Evolutionary conservation across 2,329 filamentous ascomycete species (phyloP).

Genomic region (Clarireedia monteithiana): DNA sequence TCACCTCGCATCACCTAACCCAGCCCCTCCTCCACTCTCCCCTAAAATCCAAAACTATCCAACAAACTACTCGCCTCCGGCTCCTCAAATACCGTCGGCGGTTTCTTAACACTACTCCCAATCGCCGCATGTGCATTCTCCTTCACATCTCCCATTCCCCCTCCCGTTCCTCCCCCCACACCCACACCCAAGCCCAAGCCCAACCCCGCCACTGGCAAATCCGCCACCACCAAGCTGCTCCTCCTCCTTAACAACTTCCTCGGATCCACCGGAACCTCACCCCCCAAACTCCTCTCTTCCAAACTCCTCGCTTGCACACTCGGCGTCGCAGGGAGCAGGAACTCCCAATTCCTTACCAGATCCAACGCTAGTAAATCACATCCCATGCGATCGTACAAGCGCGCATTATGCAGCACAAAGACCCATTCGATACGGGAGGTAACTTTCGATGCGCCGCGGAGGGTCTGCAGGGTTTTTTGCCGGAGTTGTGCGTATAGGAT

Average conservation of each 20-base stretch:
- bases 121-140: background rate
- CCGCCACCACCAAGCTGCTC: constrained; percentile 73
- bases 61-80: constrained; percentile 84
- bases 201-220: constrained; percentile 46
- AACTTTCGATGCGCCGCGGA: constrained; percentile 77
- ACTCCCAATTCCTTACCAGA: constrained; percentile 73
- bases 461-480: constrained; percentile 71
- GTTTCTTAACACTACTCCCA: constrained; percentile 38
- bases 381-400: constrained; percentile 83
- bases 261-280: constrained; percentile 20
- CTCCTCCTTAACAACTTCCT: constrained; percentile 61
- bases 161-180: constrained; percentile 32
- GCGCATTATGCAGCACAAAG: constrained; percentile 79
- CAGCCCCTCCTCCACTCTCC: background rate
- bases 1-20: background rate
- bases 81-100: constrained; percentile 79
- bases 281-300: constrained; percentile 35
- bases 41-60: constrained; percentile 88
- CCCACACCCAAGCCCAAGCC: constrained; percentile 30
- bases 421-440: constrained; percentile 76
- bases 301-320: constrained; percentile 33
- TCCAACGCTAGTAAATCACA: constrained; percentile 86
- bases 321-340: constrained; percentile 47
- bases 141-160: constrained; percentile 16
- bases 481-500: constrained; percentile 82